Evolutionary conservation across 2,329 filamentous ascomycete genomes (phyloP), one percentile per base, ranked within the genome.

Genomic region (Xylaria multiplex): DNA sequence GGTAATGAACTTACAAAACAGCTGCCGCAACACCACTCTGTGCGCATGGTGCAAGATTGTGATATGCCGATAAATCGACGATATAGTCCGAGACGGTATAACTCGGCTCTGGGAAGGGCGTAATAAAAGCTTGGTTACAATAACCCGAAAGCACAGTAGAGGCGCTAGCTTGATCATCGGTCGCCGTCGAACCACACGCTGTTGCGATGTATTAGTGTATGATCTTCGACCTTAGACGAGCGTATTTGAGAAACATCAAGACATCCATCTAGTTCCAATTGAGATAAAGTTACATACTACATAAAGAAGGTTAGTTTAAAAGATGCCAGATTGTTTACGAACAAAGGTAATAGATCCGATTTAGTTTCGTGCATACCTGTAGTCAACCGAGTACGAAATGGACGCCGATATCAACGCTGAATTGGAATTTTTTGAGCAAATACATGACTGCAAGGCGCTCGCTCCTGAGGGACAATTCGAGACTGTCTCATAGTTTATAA

Each of bases 391-490:
- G 14, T 62, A 70, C 9, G 80, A 81, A 24, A 86, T 76, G 6
- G 68, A 71, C 1, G 77, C 75, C 14, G 77, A 75, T 59, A 86
- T 72, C 3, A 78, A 75, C 3, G 74, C 77, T 16, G 78, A 75
- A 65, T 81, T 80, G 54, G 77, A 79, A 19, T 80, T 79, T 71
- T 84, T 83, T 14, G 81, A 82, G 76, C 85, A 87, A n/a, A 85
- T 79, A 64, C 85, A 87, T 8, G 80, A 81, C 68, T 86, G 84
- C 8, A 87, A 74, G 4, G 78, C 80, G 4, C 79, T 78, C 14
- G 80, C 80, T 5, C 74, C 81, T 30, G 81, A 76, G 14, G 80
- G 80, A 67, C 84, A 86, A 52, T 76, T 77, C 9, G 77, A 75
- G 32, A 77, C 72, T 0, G 84, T 85, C 68, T 82, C 78, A 42